Conservation (phyloP, 805 yeast genomes). For the Ogataea degrootiae region DNA sequence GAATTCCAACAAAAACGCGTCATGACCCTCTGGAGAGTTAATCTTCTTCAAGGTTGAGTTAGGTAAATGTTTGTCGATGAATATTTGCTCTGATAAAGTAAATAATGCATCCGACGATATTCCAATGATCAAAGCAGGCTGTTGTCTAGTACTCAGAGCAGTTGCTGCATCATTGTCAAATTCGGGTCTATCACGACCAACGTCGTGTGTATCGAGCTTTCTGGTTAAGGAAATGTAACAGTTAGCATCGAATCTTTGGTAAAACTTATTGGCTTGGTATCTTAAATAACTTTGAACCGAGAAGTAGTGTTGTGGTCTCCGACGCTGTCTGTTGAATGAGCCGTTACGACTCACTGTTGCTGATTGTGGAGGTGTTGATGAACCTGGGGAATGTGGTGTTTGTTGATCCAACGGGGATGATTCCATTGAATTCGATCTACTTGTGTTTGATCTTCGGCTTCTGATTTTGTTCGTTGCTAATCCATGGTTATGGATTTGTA, state of each 20-base stretch:
- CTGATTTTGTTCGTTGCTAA: background rate
- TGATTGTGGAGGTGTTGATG: constrained; percentile 3
- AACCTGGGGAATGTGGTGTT: constrained; percentile 16
- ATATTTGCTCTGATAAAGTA: constrained; percentile 87
- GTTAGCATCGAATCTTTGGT: constrained; percentile 89
- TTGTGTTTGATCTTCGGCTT: constrained; percentile 23
- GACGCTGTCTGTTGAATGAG: constrained; percentile 30
- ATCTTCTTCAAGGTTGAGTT: constrained; percentile 64
- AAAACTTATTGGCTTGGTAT: constrained; percentile 90
- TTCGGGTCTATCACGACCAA: constrained; percentile 66
- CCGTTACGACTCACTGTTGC: constrained; percentile 31
- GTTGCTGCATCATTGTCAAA: constrained; percentile 36
- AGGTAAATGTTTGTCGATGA: constrained; percentile 70
- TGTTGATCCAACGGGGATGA: constrained; percentile 26
- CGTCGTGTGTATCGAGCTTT: constrained; percentile 92
- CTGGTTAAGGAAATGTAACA: constrained; percentile 93
- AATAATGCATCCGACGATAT: constrained; percentile 89
- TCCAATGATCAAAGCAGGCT: constrained; percentile 84
- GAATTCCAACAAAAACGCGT: constrained; percentile 91
- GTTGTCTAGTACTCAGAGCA: constrained; percentile 55
- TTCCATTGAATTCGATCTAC: constrained; percentile 26
- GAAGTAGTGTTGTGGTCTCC: constrained; percentile 58
- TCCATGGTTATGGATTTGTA: constrained; percentile 90
- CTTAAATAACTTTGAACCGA: constrained; percentile 94
- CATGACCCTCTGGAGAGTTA: constrained; percentile 94